These are phyloP conservation scores for Malus domestica DNA, from an alignment of 306 rosid genomes.

Conservation along the genomic window DNA sequence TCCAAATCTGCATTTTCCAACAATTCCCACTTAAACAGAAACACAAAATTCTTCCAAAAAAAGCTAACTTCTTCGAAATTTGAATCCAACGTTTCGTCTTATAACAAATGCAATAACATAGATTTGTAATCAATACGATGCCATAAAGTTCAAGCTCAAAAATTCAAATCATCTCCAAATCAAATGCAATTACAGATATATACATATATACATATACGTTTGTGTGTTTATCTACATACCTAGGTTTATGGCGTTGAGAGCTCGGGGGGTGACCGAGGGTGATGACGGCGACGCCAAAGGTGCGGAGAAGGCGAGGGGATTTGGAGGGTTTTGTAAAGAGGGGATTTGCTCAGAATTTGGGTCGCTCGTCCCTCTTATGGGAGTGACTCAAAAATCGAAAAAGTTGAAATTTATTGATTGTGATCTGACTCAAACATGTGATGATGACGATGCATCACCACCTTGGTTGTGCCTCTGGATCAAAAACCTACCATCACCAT, in stretches of 20 bases:
- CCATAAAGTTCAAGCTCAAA: background rate
- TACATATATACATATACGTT: too few species aligned
- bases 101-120: background rate
- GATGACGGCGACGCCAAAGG: slow-evolving; percentile 79
- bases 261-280: slow-evolving; percentile 93
- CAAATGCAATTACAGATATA: background rate
- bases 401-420: too few species aligned
- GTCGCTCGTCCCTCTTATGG: too few species aligned
- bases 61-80: background rate
- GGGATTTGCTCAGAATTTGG: background rate
- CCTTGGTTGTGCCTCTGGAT: too few species aligned
- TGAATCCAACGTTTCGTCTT: background rate
- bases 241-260: slow-evolving; percentile 92
- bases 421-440: too few species aligned
- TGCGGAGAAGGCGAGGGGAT: slow-evolving; percentile 27
- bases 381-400: too few species aligned
- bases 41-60: too few species aligned
- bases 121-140: background rate
- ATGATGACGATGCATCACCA: too few species aligned
- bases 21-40: background rate
- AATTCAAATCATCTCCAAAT: background rate
- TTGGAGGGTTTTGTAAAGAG: slow-evolving; percentile 18
- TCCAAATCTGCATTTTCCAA: slow-evolving; percentile 70
- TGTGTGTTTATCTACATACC: slow-evolving; percentile 26
- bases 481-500: too few species aligned